Evolutionary conservation across 2,329 filamentous ascomycete species (phyloP).

Genomic region (Alternaria gaisen): DNA sequence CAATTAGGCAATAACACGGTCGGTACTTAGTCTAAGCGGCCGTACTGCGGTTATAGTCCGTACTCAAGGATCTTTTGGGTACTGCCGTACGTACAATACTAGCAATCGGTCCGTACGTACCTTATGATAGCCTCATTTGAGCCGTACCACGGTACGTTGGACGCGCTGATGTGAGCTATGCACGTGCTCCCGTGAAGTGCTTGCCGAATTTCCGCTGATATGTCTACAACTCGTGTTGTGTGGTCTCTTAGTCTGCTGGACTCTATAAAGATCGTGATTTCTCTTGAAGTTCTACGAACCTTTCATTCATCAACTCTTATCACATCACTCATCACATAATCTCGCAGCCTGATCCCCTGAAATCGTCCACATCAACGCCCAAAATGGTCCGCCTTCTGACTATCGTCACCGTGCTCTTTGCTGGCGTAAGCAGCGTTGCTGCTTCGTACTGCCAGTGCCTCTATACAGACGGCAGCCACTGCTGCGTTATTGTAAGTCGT

Average conservation of each 20-base stretch:
- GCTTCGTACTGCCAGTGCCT: slow-evolving; percentile 13
- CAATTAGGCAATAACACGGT: no score
- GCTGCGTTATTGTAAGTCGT: slow-evolving; percentile 14
- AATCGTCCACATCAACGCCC: neutral
- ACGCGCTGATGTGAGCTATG: neutral
- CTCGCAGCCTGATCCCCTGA: neutral
- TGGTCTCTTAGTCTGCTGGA: neutral
- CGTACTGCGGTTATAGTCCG: no score
- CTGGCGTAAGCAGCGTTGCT: slow-evolving; percentile 10
- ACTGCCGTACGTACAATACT: no score
- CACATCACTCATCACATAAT: neutral
- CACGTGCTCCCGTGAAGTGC: neutral
- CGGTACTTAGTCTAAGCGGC: no score
- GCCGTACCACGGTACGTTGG: no score
- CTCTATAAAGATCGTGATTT: neutral
- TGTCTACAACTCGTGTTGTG: neutral
- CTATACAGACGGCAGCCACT: slow-evolving; percentile 5
- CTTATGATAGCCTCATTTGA: no score
- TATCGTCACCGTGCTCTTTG: neutral
- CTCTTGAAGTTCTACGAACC: neutral
- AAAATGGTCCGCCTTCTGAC: slow-evolving; percentile 10
- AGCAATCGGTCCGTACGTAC: no score
- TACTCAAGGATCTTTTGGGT: no score
- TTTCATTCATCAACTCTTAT: neutral
- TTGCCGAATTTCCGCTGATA: neutral